Conservation (phyloP, 2,329 filamentous ascomycete genomes). For the Bertia moriformis region DNA sequence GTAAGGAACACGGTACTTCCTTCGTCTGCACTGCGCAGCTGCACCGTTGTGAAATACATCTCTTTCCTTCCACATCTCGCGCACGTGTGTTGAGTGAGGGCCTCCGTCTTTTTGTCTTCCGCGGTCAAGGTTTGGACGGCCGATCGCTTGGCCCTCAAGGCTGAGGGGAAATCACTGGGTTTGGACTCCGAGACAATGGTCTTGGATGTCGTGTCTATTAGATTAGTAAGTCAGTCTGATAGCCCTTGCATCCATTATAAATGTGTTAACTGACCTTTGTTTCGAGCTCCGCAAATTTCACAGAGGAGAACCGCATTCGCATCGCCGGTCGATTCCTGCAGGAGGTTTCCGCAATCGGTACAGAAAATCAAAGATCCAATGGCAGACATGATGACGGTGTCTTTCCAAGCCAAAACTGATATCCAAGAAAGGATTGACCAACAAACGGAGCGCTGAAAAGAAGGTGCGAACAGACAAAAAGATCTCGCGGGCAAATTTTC, state of each 20-base stretch:
- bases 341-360: conserved; percentile 55
- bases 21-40: conserved; percentile 60
- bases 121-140: conserved; percentile 51
- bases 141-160: conserved; percentile 49
- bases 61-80: conserved; percentile 48
- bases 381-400: conserved; percentile 47
- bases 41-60: conserved; percentile 51
- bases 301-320: conserved; percentile 45
- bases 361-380: conserved; percentile 62
- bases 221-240: not conserved
- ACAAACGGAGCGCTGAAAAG: not conserved
- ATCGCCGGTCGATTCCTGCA: conserved; percentile 46
- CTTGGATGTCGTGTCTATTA: conserved; percentile 41
- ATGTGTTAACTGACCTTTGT: conserved; percentile 33
- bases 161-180: conserved; percentile 51
- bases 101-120: conserved; percentile 44
- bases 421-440: not conserved
- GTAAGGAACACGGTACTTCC: conserved; percentile 56
- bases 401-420: conserved; percentile 4
- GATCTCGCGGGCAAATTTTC: too few relatives aligned
- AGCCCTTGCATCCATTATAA: not conserved
- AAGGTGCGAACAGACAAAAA: not conserved
- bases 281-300: conserved; percentile 50
- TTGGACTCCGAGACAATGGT: conserved; percentile 51
- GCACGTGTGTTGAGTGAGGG: conserved; percentile 41